phyloP scores from a whole-genome alignment of 805 yeast species.

The Starmerella scarabaei region DNA sequence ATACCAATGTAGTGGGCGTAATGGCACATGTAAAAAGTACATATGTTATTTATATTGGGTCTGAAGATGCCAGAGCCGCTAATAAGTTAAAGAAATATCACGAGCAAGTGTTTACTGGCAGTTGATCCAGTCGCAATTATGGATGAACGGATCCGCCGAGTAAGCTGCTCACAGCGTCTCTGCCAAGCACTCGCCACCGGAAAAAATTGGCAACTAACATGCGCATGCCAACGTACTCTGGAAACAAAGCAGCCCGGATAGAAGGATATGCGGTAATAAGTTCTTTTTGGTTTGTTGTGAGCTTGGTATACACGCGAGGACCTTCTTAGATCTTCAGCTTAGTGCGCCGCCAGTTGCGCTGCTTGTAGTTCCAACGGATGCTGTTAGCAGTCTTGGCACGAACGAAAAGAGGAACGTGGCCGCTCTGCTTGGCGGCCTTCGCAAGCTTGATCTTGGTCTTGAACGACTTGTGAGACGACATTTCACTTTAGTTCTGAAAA shows the following conservation, averaged over 20 bases:
- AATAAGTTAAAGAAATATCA: background rate
- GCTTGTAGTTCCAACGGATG: constrained; percentile 84
- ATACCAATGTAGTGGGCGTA: no score
- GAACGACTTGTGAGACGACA: constrained; percentile 69
- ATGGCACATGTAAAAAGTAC: no score
- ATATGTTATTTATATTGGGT: background rate
- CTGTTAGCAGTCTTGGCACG: constrained; percentile 96
- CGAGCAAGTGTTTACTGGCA: background rate
- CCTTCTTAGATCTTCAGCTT: constrained; percentile 80
- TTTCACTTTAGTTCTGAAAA: constrained; percentile 2
- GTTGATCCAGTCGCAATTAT: background rate
- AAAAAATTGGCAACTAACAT: no score
- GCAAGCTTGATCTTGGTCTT: constrained; percentile 97
- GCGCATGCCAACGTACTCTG: no score
- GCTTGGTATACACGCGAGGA: background rate
- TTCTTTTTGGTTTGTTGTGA: background rate
- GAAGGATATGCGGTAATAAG: background rate
- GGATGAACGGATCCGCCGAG: background rate
- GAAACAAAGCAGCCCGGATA: no score
- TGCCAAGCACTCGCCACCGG: background rate
- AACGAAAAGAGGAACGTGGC: constrained; percentile 99
- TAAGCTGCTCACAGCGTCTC: background rate
- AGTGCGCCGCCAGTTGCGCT: constrained; percentile 99
- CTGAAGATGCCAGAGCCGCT: constrained; percentile 4
- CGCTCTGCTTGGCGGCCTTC: constrained; percentile 97